Evolutionary conservation across 805 yeast species (phyloP).

Genomic region (Spencermartinsiella europaea): DNA sequence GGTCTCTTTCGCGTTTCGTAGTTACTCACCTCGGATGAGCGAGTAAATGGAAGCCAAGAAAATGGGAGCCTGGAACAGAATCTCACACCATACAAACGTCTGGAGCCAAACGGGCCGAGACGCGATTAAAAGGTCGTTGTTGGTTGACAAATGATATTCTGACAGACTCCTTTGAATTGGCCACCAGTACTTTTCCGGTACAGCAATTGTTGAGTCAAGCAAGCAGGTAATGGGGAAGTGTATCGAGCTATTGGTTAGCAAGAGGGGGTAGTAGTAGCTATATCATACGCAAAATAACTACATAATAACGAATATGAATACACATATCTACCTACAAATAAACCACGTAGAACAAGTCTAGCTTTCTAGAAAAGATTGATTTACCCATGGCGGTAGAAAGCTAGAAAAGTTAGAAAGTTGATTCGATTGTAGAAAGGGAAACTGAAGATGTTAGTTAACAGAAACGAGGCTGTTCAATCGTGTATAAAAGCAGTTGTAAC

Average conservation of each 20-base stretch:
- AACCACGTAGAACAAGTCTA: slow-evolving; percentile 22
- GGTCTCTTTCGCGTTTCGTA: slow-evolving; percentile 8
- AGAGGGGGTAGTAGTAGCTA: background rate
- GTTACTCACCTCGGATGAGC: slow-evolving; percentile 32
- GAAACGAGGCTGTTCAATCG: too few relatives aligned
- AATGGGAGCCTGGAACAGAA: slow-evolving; percentile 73
- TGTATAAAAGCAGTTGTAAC: too few relatives aligned
- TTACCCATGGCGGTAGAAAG: slow-evolving; percentile 3
- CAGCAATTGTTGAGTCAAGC: slow-evolving; percentile 67
- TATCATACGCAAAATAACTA: too few relatives aligned
- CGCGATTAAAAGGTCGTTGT: slow-evolving; percentile 66
- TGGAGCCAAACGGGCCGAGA: slow-evolving; percentile 68
- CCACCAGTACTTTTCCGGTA: slow-evolving; percentile 49
- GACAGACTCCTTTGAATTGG: slow-evolving; percentile 46
- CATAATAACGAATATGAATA: background rate
- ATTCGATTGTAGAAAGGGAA: too few relatives aligned
- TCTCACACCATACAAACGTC: slow-evolving; percentile 65
- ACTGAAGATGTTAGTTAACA: too few relatives aligned
- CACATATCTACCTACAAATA: slow-evolving; percentile 24
- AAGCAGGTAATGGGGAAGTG: slow-evolving; percentile 74
- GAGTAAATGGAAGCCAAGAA: slow-evolving; percentile 53
- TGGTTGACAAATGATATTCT: slow-evolving; percentile 53
- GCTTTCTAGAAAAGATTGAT: slow-evolving; percentile 4
- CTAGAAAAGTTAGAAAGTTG: too few relatives aligned
- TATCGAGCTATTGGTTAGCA: slow-evolving; percentile 34